Base-by-base conservation (phyloP, 352 stramenopile genomes). In the Sclerospora graminicola region DNA sequence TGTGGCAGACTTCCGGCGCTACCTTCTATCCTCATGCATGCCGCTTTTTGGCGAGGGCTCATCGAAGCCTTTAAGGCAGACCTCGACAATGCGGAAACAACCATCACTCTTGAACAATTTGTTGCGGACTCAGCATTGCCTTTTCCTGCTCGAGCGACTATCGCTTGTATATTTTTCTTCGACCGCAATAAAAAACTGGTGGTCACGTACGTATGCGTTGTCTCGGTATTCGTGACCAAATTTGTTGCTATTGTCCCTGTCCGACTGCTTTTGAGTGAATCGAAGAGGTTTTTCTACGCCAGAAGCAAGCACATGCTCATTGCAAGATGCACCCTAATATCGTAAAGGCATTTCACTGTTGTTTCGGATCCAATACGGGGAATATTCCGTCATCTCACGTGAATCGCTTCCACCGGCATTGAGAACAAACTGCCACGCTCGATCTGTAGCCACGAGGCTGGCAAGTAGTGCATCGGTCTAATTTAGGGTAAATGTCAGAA, bases 351-450 rank as follows among this genome's bases (percentile, higher is more conserved):
- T 57, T 20, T 79, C 82, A 2, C 77, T 94, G 19, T 89, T 73
- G 48, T 94, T 94, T 41, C 81, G 73, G 32, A 92, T 89, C 71
- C 76, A 89, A 41, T 89, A 89, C 10, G 78, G 84, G 24, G 81
- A 92, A 49, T 88, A 89, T 34, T 88, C 72, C 8, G 67, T 78
- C 59, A 82, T 82, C 53, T 88, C 72, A 11, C 71, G 66, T 6
- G 74, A 74, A 50, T 84, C 74, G 8, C n/a, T n/a, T n/a, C 60
- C 69, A 23, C 70, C 66, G 50, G 78, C 70, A n/a, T 82, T 71
- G 7, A 69, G 62, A 19, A 89, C 69, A 76, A 76, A 91, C 36
- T 78, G 51, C 79, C 79, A 91, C 31, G 79, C 76, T 36, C 79
- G 69, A 45, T 74, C 79, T 21, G 79, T 76, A 20, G 79, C 76